A percentile compares a stretch with the other conserved stretches of the same genome.
Conservation (phyloP, 805 yeast genomes). For the Kluyveromyces nonfermentans region DNA sequence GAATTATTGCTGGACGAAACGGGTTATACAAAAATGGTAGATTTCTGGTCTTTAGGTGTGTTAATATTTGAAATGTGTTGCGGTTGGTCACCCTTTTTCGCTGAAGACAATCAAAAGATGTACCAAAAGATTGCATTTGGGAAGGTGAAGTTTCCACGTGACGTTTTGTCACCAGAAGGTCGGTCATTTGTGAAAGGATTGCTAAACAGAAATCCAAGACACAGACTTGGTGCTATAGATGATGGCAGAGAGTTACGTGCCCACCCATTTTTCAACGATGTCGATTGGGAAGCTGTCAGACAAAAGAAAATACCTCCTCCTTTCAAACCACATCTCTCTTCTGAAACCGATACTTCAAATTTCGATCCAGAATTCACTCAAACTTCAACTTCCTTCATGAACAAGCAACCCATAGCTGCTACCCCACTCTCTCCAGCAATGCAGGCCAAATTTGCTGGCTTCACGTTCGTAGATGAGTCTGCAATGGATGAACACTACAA, state of each 20-base stretch:
- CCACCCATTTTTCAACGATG: constrained; percentile 84
- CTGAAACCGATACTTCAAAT: constrained; percentile 91
- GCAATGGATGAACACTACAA: constrained; percentile 79
- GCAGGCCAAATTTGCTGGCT: constrained; percentile 94
- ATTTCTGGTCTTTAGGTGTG: constrained; percentile 97
- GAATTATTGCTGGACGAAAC: constrained; percentile 91
- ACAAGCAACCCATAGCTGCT: constrained; percentile 44
- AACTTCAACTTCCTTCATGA: constrained; percentile 76
- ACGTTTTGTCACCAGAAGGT: constrained; percentile 86
- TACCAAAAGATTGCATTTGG: constrained; percentile 98
- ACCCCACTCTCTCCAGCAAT: constrained; percentile 84
- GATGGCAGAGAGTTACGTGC: constrained; percentile 90
- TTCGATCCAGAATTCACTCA: constrained; percentile 97
- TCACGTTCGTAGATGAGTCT: constrained; percentile 91
- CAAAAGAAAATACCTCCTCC: constrained; percentile 91
- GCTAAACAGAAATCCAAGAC: constrained; percentile 90
- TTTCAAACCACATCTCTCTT: constrained; percentile 83
- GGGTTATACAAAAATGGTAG: constrained; percentile 98
- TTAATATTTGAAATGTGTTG: constrained; percentile 98
- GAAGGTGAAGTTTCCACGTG: constrained; percentile 94
- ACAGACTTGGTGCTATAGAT: constrained; percentile 81
- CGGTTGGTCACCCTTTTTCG: constrained; percentile 99
- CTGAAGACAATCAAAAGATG: constrained; percentile 97
- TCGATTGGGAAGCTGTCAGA: constrained; percentile 78
- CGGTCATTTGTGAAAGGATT: constrained; percentile 92